These are phyloP conservation scores for Nakazawaea anatomiae DNA, from an alignment of 805 yeast species.

Conservation along the genomic window DNA sequence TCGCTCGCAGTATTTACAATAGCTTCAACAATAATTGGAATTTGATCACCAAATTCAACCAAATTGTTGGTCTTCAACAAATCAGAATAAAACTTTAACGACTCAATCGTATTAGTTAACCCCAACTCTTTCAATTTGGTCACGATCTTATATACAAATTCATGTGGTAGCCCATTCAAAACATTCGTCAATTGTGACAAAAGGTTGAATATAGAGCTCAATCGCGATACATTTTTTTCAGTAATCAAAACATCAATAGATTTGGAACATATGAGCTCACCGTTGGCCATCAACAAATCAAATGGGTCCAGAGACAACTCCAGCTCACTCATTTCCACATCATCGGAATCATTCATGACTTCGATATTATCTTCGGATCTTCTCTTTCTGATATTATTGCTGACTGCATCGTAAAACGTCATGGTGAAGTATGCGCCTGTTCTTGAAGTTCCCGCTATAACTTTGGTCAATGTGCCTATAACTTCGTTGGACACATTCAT, in stretches of 20 bases:
- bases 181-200: slow-evolving; percentile 19
- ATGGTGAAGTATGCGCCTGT: slow-evolving; percentile 27
- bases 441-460: slow-evolving; percentile 27
- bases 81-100: slow-evolving; percentile 29
- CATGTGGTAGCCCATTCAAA: slow-evolving; percentile 19
- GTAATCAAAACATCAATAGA: slow-evolving; percentile 14
- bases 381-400: slow-evolving; percentile 17
- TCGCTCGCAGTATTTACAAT: slow-evolving; percentile 16
- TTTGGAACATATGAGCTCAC: slow-evolving; percentile 14
- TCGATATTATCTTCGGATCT: neutral
- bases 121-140: slow-evolving; percentile 14
- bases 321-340: slow-evolving; percentile 16
- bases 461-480: slow-evolving; percentile 34
- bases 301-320: slow-evolving; percentile 23
- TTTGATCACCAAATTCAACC: slow-evolving; percentile 23
- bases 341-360: neutral
- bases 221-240: slow-evolving; percentile 8
- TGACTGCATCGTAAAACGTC: slow-evolving; percentile 19
- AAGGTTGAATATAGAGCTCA: slow-evolving; percentile 17
- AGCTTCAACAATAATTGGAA: slow-evolving; percentile 16
- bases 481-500: slow-evolving; percentile 46
- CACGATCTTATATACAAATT: slow-evolving; percentile 12
- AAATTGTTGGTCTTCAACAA: slow-evolving; percentile 26
- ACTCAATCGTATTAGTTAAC: slow-evolving; percentile 19
- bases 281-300: slow-evolving; percentile 11